phyloP scores from a whole-genome alignment of 2,329 filamentous ascomycete species.

The Pseudopithomyces maydicus region DNA sequence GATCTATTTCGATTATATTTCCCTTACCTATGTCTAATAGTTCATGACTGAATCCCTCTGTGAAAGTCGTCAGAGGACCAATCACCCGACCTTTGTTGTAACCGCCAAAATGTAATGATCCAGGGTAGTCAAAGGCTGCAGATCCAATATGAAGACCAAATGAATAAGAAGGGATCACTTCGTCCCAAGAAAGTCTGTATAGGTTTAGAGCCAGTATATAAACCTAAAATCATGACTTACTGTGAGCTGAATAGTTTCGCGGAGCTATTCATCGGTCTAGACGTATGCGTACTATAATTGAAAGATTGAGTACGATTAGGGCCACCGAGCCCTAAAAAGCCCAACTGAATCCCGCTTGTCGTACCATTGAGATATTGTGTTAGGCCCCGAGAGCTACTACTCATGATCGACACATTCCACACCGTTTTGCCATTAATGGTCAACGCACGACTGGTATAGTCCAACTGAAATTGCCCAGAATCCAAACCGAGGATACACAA shows the following conservation, averaged over 20 bases:
- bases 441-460: too few relatives aligned
- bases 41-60: conserved; percentile 14
- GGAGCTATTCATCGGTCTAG: too few relatives aligned
- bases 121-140: conserved; percentile 28
- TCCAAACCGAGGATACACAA: too few relatives aligned
- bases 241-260: too few relatives aligned
- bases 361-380: conserved; percentile 7
- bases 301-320: not conserved
- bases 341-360: conserved; percentile 5
- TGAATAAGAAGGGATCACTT: conserved; percentile 28
- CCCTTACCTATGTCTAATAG: conserved; percentile 45
- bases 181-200: conserved; percentile 17
- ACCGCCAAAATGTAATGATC: conserved; percentile 41
- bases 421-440: conserved; percentile 8
- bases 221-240: too few relatives aligned
- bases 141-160: conserved; percentile 43
- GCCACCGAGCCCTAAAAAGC: conserved; percentile 7
- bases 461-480: too few relatives aligned
- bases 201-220: too few relatives aligned
- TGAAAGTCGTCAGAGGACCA: conserved; percentile 29
- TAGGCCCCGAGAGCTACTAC: not conserved
- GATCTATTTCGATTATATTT: too few relatives aligned
- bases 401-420: conserved; percentile 6
- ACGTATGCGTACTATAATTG: too few relatives aligned
- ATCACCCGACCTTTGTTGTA: conserved; percentile 41